Base-by-base conservation (phyloP, 257 asterid genomes). In the Cordia subcordata region DNA sequence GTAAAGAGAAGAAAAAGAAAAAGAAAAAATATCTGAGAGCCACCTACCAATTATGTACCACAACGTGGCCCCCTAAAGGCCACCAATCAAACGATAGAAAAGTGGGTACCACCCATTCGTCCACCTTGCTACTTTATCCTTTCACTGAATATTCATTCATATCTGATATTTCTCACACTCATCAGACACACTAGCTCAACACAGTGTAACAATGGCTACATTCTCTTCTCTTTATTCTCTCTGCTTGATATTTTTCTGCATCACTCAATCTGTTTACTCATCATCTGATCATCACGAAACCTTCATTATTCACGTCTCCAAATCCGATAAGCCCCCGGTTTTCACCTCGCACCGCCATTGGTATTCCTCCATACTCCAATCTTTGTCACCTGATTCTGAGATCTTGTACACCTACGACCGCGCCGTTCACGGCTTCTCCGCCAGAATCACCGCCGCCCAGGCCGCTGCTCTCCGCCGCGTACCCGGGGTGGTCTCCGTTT, bases 341-440 rank as follows among this genome's bases (percentile, higher is more conserved):
- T 87, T 78, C 83, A 53, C 96, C 63, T 60, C 91, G 22, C 97
- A 88, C 71, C 87, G 55, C 72, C 81, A 81, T 71, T 84, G 95
- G 93, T 92, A 86, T 77, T 45, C 86, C 65, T 75, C 75, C 73
- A 83, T 91, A 71, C 20, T 92, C 79, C 67, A 64, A 33, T 79
- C 96, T 52, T 77, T 90, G 32, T 59, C 80, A 23, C 80, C 92
- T 12, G 80, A 85, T 0, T 73, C 95, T 27, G 60, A 70, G 55
- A 69, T 92, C 57, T 87, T 92, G 45, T 92, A 92, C 76, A 68
- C 95, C 49, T 92, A 92, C 58, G 66, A 67, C 16, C 84, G 63
- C 37, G 83, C 96, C 14, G 79, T 68, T 4, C 81, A 77, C 21
- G 99, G 99, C 4, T 92, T 88, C 77, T 84, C 99, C 22, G 96